Base-by-base conservation (phyloP, 2,329 filamentous ascomycete species). In the Chaetomiaceae sp. region DNA sequence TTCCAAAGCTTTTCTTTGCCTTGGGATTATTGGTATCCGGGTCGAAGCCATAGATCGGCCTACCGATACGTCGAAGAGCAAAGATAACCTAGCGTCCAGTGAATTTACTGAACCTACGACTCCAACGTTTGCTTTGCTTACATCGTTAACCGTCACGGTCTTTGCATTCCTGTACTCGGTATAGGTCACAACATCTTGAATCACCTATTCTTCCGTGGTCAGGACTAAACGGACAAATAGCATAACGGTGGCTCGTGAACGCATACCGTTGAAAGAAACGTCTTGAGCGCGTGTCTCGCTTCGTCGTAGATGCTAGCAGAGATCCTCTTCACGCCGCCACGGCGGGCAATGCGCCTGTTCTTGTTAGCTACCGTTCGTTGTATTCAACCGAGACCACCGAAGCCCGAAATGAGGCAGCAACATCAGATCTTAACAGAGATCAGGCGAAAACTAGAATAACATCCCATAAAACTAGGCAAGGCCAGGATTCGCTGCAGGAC, bases 281-380 rank as follows among this genome's bases (percentile, higher is more conserved):
- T 55, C 20, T 75, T 80, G 1, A 91, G 48, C 0, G 74, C 80
- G 0, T 4, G 16, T 0, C 88, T 73, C 0, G 76, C 67, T 0
- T 87, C 84, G 0, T 82, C 74, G 61, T 91, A 91, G 2, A 90
- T 84, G 0, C 41, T 58, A 0, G 65, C 77, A 0, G 83, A 85
- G 8, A 91, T 89, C 0, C 87, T 75, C 65, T 90, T 90, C 0
- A 92, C 84, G 0, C 88, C 88, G 1, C 87, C 88, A 6, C 88
- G 82, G 5, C 88, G 80, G 1, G 88, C 88, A 0, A 92, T 69
- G 36, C 87, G 84, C 59, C 86, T 84, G 53, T 21, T 34, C 2
- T 23, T 21, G 18, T 38, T 20, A 48, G 27, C 18, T 44, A 23
- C 14, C 2, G 4, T 54, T 21, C 20, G 49, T 63, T 37, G 2